Base-by-base conservation (phyloP, 345 rosid genomes). In the Citrus cavaleriei region DNA sequence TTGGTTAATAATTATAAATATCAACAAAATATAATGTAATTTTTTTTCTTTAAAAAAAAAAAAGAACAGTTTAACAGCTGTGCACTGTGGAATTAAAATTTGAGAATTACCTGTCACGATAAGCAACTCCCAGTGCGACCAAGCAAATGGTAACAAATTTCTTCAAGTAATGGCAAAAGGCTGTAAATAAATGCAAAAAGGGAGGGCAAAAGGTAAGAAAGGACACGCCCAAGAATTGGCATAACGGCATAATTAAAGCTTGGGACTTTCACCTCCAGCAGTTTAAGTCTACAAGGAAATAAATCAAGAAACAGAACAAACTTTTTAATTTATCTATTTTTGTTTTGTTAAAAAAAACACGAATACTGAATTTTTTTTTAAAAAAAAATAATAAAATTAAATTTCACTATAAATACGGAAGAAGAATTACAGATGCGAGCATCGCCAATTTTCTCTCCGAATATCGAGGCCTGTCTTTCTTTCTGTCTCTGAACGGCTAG, bases 401-500 rank as follows among this genome's bases (percentile, higher is more conserved):
- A 12, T 55, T 27, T 65, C 34, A 55, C 77, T 84, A 84, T 84
- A 84, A 63, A 77, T 63, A 78, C 7, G 9, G 37, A 58, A 65
- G 35, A 32, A 32, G 6, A 22, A 24, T 13, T 24, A 37, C 58
- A 4, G 77, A 59, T 73, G 38, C 4, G 68, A 68, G 72, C 57
- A 73, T 38, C 59, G 32, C 76, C 84, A 55, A 16, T 27, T 62
- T 55, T 28, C 32, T 61, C 57, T 21, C 70, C 65, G 72, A 22
- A 60, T 60, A 62, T 60, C 49, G 21, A 60, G 75, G 46, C 35
- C 32, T 34, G 49, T 35, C 38, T 8, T 24, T 54, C 37, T 54
- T 28, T 55, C 42, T 57, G 30, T 74, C 71, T 78, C 64, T 78
- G 21, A 60, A 46, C 9, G 71, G 25, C 27, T 37, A 7, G 25